Percentiles rank a stretch among this genome's conserved stretches.
These are phyloP conservation scores for Dryadomyces quercus-mongolicae DNA, from an alignment of 2,329 filamentous ascomycete genomes.

Conservation along the genomic window DNA sequence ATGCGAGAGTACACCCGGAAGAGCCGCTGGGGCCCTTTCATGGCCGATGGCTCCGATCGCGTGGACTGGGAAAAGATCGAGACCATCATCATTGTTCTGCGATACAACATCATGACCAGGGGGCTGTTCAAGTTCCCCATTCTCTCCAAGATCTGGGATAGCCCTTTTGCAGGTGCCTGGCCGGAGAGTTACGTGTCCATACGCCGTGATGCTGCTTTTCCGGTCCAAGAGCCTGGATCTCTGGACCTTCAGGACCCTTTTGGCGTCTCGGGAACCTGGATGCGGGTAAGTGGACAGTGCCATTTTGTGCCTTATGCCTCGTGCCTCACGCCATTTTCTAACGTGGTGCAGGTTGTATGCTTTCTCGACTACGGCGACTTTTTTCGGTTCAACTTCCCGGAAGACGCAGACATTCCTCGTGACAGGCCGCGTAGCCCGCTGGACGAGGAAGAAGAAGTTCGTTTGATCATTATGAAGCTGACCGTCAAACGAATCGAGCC, in stretches of 20 bases:
- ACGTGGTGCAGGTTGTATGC: slow-evolving; percentile 25
- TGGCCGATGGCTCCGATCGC: slow-evolving; percentile 43
- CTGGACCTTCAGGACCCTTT: slow-evolving; percentile 46
- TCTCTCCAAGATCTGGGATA: slow-evolving; percentile 40
- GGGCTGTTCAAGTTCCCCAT: slow-evolving; percentile 29
- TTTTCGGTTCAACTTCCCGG: slow-evolving; percentile 55
- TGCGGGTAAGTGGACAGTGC: slow-evolving; percentile 38
- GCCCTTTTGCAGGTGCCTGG: slow-evolving; percentile 44
- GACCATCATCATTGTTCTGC: slow-evolving; percentile 54
- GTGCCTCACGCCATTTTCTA: neutral
- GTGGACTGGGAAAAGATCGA: slow-evolving; percentile 77
- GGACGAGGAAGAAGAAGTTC: slow-evolving; percentile 52
- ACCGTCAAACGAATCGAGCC: slow-evolving; percentile 47
- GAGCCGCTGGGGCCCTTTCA: slow-evolving; percentile 61
- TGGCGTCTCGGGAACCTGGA: slow-evolving; percentile 58
- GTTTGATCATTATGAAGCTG: slow-evolving; percentile 58
- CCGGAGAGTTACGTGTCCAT: slow-evolving; percentile 31
- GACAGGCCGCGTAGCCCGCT: slow-evolving; percentile 39
- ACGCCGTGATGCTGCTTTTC: neutral
- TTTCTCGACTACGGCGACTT: slow-evolving; percentile 61
- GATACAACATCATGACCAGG: slow-evolving; percentile 45
- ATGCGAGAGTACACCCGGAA: slow-evolving; percentile 51
- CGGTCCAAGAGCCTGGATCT: neutral
- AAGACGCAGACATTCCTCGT: slow-evolving; percentile 24
- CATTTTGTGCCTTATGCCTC: no score